Evolutionary conservation across 202 grass and related monocot genomes (phyloP).

Genomic region (Elaeis oleifera): DNA sequence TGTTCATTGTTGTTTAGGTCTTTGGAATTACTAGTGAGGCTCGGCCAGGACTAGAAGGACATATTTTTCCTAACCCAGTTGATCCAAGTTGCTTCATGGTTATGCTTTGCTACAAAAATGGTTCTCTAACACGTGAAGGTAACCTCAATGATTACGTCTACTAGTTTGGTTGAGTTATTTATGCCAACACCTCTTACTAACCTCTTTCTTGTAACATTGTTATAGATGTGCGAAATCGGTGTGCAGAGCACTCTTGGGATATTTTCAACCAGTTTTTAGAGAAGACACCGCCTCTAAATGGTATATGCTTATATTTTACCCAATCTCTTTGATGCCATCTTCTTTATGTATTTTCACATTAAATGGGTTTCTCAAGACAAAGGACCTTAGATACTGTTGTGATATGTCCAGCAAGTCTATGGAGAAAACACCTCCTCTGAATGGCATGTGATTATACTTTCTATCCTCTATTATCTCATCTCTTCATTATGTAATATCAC

Average conservation of each 20-base stretch:
- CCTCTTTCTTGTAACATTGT: slow-evolving; percentile 1
- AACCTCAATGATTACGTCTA: slow-evolving; percentile 4
- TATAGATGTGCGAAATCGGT: slow-evolving; percentile 72
- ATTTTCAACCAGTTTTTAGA: slow-evolving; percentile 66
- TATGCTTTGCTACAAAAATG: slow-evolving; percentile 96
- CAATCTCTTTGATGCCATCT: too few species aligned
- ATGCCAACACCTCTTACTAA: not conserved
- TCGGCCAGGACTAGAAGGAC: slow-evolving; percentile 84
- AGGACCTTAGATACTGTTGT: slow-evolving; percentile 25
- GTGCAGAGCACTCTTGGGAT: slow-evolving; percentile 77
- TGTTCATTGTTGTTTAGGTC: slow-evolving; percentile 41
- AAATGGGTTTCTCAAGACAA: too few species aligned
- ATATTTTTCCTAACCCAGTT: slow-evolving; percentile 87
- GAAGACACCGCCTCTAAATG: slow-evolving; percentile 60
- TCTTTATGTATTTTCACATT: too few species aligned
- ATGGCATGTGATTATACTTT: slow-evolving; percentile 42
- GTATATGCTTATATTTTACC: slow-evolving; percentile 30
- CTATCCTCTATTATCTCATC: too few species aligned
- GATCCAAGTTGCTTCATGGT: slow-evolving; percentile 92
- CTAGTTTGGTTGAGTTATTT: not conserved
- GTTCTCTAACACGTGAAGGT: slow-evolving; percentile 89
- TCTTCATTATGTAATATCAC: too few species aligned
- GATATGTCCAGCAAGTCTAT: slow-evolving; percentile 74
- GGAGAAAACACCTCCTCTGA: slow-evolving; percentile 52
- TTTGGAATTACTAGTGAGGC: slow-evolving; percentile 83